Evolutionary conservation across 352 stramenopile species (phyloP), one percentile per base, ranked within the genome.

Genomic region (Stephanocyclus meneghinianus): DNA sequence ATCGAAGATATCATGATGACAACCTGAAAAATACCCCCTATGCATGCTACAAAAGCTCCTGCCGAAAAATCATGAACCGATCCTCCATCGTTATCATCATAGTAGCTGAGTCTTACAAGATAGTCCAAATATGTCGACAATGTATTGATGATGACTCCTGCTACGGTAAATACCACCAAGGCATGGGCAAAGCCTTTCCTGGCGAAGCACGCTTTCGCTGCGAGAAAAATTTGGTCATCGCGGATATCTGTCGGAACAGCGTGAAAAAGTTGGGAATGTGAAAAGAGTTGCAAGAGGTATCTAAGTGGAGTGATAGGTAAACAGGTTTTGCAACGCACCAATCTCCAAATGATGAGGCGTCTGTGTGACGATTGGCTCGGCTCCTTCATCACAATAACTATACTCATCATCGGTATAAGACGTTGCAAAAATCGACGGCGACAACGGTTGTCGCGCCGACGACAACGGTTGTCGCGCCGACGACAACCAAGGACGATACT

Each of bases 41-140:
- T 80, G n/a, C 91, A 84, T 64, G 82, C 87, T 26, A 85, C 86
- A 55, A 88, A 90, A 1, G 45, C 57, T 10, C 50, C 61, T 8
- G 66, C 66, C 0, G 56, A 63, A 11, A 63, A 30, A 16, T 29
- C n/a, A 32, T 48, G 47, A 16, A 15, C 61, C n/a, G 29, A 35
- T 10, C 15, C 45, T 2, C 50, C 57, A 15, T 26, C 55, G 26
- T 83, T 67, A 42, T 83, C 51, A 9, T 84, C 82, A 45, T 80
- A 80, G 30, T 85, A 85, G 68, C 85, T 84, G 30, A 90, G 42
- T 48, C 83, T 60, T 50, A 91, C 78, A 15, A 91, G 74, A 60
- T 91, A 91, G 50, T 92, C 85, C 73, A 92, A 87, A 65, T 83
- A 92, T 0, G 87, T 92, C 13, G 78, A 88, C 10, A 92, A 37